Evolutionary conservation across 78 protist species (phyloP).

Genomic region (Dictyostelium purpureum): DNA sequence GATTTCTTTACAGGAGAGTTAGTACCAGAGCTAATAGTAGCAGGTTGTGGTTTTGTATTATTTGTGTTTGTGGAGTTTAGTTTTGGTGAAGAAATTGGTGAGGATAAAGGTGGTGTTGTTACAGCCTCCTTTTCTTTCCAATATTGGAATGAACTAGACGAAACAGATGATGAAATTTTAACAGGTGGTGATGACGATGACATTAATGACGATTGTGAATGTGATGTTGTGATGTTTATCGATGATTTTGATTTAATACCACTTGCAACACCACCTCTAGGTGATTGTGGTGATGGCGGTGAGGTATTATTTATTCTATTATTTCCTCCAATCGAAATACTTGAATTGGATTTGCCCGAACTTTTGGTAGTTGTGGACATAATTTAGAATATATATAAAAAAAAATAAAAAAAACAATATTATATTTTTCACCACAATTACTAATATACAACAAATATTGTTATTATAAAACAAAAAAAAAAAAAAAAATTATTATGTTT

Average conservation of each 20-base stretch:
- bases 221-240: neutral
- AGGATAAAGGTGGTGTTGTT: neutral
- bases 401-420: too few relatives aligned
- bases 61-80: neutral
- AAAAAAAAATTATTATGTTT: too few relatives aligned
- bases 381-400: too few relatives aligned
- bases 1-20: conserved; percentile 18
- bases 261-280: conserved; percentile 8
- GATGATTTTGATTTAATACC: conserved; percentile 12
- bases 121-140: conserved; percentile 50
- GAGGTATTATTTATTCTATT: neutral
- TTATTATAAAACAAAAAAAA: too few relatives aligned
- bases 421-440: too few relatives aligned
- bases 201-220: neutral
- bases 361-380: too few relatives aligned
- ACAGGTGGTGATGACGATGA: neutral
- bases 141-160: conserved; percentile 53
- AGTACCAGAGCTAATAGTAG: neutral
- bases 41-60: neutral
- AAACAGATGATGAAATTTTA: neutral
- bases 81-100: neutral
- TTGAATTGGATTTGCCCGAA: too few relatives aligned
- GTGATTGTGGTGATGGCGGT: neutral
- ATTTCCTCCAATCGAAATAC: too few relatives aligned
- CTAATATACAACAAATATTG: too few relatives aligned